phyloP scores from a whole-genome alignment of 257 asterid genomes.

The Solanum chilense region DNA sequence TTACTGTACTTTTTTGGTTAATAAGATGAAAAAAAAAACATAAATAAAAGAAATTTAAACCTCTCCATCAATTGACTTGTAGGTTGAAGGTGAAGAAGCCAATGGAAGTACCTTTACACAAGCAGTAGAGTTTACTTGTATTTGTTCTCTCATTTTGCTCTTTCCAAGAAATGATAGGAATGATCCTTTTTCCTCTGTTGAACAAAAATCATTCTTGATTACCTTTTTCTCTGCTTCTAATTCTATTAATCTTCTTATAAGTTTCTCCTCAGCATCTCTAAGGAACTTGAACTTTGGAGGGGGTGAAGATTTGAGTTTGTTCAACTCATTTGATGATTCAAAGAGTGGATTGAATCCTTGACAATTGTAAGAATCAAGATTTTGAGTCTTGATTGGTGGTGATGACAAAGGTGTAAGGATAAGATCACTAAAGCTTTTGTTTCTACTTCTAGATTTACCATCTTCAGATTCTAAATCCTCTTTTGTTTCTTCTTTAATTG shows the following conservation, averaged over 20 bases:
- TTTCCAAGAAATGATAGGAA: constrained; percentile 25
- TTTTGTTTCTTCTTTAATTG: constrained; percentile 78
- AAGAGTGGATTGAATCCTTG: constrained; percentile 78
- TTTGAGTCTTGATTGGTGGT: constrained; percentile 33
- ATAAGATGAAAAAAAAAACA: constrained; percentile 6
- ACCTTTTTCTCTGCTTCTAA: constrained; percentile 32
- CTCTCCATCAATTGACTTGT: constrained; percentile 6
- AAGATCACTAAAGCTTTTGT: constrained; percentile 63
- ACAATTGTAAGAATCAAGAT: constrained; percentile 37
- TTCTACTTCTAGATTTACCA: constrained; percentile 43
- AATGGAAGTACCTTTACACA: constrained; percentile 56
- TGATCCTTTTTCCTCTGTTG: constrained; percentile 29
- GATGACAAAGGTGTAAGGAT: constrained; percentile 56
- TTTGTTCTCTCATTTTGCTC: constrained; percentile 22
- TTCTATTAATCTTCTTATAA: constrained; percentile 37
- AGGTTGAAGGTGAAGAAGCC: constrained; percentile 43
- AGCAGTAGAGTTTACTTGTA: constrained; percentile 14
- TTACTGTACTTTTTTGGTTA: constrained; percentile 8
- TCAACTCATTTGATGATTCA: constrained; percentile 50
- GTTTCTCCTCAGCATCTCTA: constrained; percentile 92
- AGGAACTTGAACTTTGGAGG: constrained; percentile 91
- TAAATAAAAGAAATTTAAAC: constrained; percentile 13
- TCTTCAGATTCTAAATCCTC: constrained; percentile 87
- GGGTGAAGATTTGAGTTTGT: constrained; percentile 65
- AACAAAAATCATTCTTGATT: not conserved